Base-by-base conservation (phyloP, 441 rosid genomes). In the Pelargonium australe region DNA sequence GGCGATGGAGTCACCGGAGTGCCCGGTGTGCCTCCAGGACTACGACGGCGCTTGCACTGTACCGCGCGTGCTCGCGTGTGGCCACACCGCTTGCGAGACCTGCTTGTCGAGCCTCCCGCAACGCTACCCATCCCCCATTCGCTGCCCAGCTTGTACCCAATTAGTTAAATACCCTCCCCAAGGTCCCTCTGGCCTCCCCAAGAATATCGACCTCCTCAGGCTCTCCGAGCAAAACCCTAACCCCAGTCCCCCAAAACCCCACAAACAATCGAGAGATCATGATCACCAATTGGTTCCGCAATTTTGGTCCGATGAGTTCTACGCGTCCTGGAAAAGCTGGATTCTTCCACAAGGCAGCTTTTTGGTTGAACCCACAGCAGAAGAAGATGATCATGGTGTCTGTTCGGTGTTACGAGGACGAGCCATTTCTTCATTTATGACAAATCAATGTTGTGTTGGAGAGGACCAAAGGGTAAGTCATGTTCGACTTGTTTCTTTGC, bases 131-230 rank as follows among this genome's bases (percentile, higher is more conserved):
- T 73, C 57, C 14, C 87, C 95, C 14, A 83, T 91, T 76, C 93
- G 96, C 23, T 94, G 97, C 73, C 98, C 95, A 2, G 91, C 89
- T 12, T 94, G 96, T 73, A 87, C 86, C 20, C 95, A 87, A 31
- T 87, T 94, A 74, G 90, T 91, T 83, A 89, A 88, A 76, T 82
- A 73, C 76, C 91, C 96, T 6, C 73, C 80, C 13, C 82, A 78
- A 47, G 97, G 96, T 16, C 96, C 97, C 64, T 68, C 89, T 23
- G 72, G 78, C 67, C 91, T 94, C 68, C 97, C 97, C 76, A 94
- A 88, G 76, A 94, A 94, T 82, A 89, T 94, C 77, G 98, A 94
- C 68, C 95, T 91, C 51, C 93, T 94, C 65, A 83, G 95, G 58
- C 69, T 89, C 72, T 77, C 89, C 16, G 75, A 76, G 4, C 76